Conservation (phyloP, 192 early-diverging fungal genomes). For the Backusella macrospora region DNA sequence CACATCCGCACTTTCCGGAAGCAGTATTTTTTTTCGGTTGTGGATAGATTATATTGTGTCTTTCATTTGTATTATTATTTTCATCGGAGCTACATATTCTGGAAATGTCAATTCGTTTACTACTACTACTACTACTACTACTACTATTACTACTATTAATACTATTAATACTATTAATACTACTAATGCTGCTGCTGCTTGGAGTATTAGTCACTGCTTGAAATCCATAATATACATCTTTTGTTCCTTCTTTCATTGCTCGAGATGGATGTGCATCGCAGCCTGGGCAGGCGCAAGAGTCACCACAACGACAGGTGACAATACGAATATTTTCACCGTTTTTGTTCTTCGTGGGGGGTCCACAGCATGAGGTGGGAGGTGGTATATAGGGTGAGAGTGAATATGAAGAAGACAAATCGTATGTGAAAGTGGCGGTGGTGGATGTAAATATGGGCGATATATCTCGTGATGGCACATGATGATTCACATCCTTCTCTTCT, state of each 20-base stretch:
- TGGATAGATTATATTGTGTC: neutral
- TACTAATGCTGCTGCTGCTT: neutral
- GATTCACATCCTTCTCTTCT: neutral
- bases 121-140: neutral
- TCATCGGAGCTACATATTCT: neutral
- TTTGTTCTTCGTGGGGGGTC: slow-evolving; percentile 14
- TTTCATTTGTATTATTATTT: slow-evolving; percentile 13
- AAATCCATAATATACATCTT: slow-evolving; percentile 28
- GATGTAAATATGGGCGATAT: neutral
- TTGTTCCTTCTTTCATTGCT: slow-evolving; percentile 26
- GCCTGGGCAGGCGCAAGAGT: slow-evolving; percentile 41
- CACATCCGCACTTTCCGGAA: slow-evolving; percentile 52
- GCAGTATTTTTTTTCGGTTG: neutral
- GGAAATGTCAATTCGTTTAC: slow-evolving; percentile 12
- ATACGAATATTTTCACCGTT: slow-evolving; percentile 27
- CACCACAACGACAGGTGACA: slow-evolving; percentile 46
- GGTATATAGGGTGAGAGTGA: neutral
- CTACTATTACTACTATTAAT: too few species aligned
- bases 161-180: neutral
- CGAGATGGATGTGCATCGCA: slow-evolving; percentile 43
- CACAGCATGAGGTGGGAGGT: slow-evolving; percentile 25
- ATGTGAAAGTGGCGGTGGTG: too few species aligned
- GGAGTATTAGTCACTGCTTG: neutral
- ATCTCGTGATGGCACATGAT: neutral
- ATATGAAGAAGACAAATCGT: neutral